A percentile compares a stretch with the other conserved stretches of the same genome.
phyloP scores from a whole-genome alignment of 2,329 filamentous ascomycete species.

The Penicillium sp. region DNA sequence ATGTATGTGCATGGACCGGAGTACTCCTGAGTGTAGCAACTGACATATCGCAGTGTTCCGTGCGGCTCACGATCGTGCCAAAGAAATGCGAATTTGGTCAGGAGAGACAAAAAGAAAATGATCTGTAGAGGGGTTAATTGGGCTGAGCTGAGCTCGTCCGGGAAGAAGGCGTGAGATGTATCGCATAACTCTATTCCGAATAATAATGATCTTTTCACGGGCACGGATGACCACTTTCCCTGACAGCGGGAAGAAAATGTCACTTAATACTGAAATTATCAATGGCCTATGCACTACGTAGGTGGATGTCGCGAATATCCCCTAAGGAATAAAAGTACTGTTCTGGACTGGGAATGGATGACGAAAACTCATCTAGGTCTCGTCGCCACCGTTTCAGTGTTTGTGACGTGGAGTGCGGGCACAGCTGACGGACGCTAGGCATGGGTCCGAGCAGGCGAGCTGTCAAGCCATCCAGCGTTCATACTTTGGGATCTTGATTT shows the following conservation, averaged over 20 bases:
- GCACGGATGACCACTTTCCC: background rate
- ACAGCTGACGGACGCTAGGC: background rate
- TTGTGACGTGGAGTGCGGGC: background rate
- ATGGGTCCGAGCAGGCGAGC: conserved; percentile 3
- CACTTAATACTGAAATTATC: background rate
- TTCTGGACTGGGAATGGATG: background rate
- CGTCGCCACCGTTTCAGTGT: background rate
- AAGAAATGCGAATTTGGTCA: conserved; percentile 67
- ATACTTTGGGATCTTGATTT: background rate
- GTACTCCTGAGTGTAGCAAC: conserved; percentile 3
- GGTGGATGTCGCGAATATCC: background rate
- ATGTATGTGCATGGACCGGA: conserved; percentile 37
- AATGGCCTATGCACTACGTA: background rate
- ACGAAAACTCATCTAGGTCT: background rate
- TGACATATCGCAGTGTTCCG: conserved; percentile 58
- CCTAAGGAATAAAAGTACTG: background rate
- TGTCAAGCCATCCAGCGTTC: background rate
- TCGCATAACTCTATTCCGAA: background rate
- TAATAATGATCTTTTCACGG: background rate
- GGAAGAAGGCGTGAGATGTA: background rate
- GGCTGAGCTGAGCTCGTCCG: conserved; percentile 30
- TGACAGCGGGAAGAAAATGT: background rate
- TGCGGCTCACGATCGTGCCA: conserved; percentile 70
- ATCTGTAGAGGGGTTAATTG: conserved; percentile 4
- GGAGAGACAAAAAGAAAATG: conserved; percentile 56